These are phyloP conservation scores for Chiua virens DNA, from an alignment of 768 basidiomycete species.

Conservation along the genomic window DNA sequence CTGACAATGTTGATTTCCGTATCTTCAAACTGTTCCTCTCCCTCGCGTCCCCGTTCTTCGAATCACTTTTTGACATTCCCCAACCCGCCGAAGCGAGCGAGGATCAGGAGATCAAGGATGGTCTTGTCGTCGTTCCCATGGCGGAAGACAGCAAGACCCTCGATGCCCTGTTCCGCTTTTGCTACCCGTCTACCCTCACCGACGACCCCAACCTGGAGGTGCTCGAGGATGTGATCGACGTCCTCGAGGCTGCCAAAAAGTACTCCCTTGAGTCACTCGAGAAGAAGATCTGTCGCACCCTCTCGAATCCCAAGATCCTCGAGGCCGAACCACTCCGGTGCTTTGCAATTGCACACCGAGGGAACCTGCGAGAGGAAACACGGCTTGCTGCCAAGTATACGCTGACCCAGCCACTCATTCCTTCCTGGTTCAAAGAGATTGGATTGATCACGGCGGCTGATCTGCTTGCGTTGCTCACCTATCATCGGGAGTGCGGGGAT, in stretches of 20 bases:
- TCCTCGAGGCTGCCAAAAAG: slow-evolving; percentile 17
- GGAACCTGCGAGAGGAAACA: too few relatives aligned
- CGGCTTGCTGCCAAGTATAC: too few relatives aligned
- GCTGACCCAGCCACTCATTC: slow-evolving; percentile 25
- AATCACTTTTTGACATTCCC: too few relatives aligned
- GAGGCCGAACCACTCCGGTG: slow-evolving; percentile 25
- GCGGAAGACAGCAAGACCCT: too few relatives aligned
- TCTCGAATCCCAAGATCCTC: slow-evolving; percentile 2
- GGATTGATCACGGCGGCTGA: slow-evolving; percentile 24
- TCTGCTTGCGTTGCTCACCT: slow-evolving; percentile 25
- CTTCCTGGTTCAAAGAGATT: slow-evolving; percentile 27
- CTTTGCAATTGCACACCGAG: slow-evolving; percentile 31
- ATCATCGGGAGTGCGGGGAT: slow-evolving; percentile 16
- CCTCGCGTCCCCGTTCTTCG: too few relatives aligned
- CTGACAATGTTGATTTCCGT: slow-evolving; percentile 30
- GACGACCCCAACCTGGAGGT: too few relatives aligned
- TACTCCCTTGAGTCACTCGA: slow-evolving; percentile 17
- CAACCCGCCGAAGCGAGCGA: too few relatives aligned
- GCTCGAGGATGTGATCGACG: too few relatives aligned
- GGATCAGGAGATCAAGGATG: too few relatives aligned
- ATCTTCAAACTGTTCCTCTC: slow-evolving; percentile 34
- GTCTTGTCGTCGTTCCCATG: too few relatives aligned
- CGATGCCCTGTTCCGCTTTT: too few relatives aligned
- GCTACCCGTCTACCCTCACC: too few relatives aligned
- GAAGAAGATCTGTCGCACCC: slow-evolving; percentile 11